Evolutionary conservation across 2,329 filamentous ascomycete genomes (phyloP).

Genomic region (Xylariaceae sp.): DNA sequence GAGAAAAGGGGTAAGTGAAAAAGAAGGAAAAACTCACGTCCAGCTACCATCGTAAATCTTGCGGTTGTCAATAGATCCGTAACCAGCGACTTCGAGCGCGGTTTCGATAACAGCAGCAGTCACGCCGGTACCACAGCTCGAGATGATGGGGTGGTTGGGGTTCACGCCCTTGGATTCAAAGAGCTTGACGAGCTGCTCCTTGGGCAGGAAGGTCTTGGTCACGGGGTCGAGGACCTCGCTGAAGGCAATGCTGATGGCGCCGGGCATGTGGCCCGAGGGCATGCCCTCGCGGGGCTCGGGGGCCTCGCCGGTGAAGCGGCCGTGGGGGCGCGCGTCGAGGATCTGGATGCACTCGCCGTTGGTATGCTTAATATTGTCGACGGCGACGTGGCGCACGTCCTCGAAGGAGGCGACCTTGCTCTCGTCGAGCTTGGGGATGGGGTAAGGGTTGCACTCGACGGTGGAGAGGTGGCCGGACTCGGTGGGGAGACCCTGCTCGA

Average conservation of each 20-base stretch:
- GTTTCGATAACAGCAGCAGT: conserved; percentile 89
- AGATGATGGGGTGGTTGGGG: conserved; percentile 73
- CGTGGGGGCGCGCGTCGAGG: conserved; percentile 75
- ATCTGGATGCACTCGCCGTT: conserved; percentile 69
- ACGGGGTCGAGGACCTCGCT: conserved; percentile 72
- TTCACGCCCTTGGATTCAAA: conserved; percentile 79
- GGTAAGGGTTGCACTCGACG: conserved; percentile 60
- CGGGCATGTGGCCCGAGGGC: conserved; percentile 86
- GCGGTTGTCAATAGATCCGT: conserved; percentile 60
- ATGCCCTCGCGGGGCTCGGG: conserved; percentile 83
- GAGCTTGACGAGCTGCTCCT: conserved; percentile 65
- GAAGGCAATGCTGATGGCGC: conserved; percentile 78
- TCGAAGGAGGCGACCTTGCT: conserved; percentile 73
- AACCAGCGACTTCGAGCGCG: conserved; percentile 73
- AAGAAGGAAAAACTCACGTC: conserved; percentile 62
- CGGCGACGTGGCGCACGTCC: conserved; percentile 70
- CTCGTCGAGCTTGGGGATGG: conserved; percentile 55
- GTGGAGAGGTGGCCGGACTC: conserved; percentile 72
- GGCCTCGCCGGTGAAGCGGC: conserved; percentile 75
- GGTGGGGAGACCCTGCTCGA: conserved; percentile 73
- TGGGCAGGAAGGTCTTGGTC: conserved; percentile 73
- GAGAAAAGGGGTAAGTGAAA: neutral
- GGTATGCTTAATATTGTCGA: conserved; percentile 72
- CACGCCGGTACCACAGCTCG: conserved; percentile 87
- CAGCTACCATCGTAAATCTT: conserved; percentile 94